phyloP scores from a whole-genome alignment of 2,329 filamentous ascomycete genomes.

The Coniochaeta hoffmannii region DNA sequence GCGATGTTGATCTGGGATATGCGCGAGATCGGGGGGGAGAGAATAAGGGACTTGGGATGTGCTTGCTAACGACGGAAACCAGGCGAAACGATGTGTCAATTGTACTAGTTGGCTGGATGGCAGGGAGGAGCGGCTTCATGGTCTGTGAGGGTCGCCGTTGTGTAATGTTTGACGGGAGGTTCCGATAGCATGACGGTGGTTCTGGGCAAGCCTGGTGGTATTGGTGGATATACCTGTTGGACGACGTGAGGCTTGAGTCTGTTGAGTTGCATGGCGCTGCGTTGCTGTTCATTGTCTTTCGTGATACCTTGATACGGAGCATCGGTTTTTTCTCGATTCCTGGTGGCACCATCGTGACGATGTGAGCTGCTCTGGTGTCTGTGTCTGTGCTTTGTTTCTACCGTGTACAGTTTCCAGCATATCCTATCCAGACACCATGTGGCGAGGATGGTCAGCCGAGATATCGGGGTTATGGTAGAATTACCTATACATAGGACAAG shows the following conservation, averaged over 20 bases:
- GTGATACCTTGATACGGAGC: not conserved
- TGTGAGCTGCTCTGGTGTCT: not conserved
- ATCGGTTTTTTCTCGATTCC: not conserved
- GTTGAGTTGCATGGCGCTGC: not conserved
- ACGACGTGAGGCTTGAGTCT: not conserved
- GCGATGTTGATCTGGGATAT: not conserved
- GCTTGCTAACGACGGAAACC: not conserved
- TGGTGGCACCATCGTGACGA: not conserved
- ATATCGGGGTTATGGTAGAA: too few relatives aligned
- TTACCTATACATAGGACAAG: too few relatives aligned
- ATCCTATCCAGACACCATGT: too few relatives aligned
- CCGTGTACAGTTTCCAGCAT: not conserved
- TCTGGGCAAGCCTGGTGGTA: not conserved
- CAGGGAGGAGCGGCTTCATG: slow-evolving; percentile 31
- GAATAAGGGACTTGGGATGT: slow-evolving; percentile 12
- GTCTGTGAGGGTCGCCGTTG: not conserved
- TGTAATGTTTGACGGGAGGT: not conserved
- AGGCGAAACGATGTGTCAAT: slow-evolving; percentile 32
- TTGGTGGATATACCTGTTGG: not conserved
- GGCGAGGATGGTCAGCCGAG: too few relatives aligned
- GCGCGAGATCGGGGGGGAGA: slow-evolving; percentile 16
- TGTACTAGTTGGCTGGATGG: slow-evolving; percentile 47
- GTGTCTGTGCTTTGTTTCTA: not conserved
- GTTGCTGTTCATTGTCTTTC: not conserved
- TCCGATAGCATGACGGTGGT: not conserved